Conservation (phyloP, 257 asterid genomes). For the Solanum okadae region DNA sequence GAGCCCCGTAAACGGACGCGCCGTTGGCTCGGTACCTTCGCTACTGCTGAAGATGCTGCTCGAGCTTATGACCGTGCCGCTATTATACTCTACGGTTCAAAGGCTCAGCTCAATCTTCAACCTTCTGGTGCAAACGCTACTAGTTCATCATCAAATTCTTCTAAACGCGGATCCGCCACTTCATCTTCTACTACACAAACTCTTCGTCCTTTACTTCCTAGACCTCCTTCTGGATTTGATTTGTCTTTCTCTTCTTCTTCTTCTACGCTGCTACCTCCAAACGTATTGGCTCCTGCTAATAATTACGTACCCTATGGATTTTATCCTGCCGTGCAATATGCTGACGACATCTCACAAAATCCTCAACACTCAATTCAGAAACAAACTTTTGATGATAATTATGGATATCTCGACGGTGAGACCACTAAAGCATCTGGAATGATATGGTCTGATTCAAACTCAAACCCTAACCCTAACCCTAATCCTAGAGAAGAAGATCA, state of each 20-base stretch:
- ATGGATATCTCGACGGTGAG: not conserved
- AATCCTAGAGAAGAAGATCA: not conserved
- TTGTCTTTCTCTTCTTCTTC: constrained; percentile 9
- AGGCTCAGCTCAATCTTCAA: constrained; percentile 77
- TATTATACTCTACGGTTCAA: constrained; percentile 52
- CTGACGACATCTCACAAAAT: constrained; percentile 12
- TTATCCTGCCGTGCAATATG: constrained; percentile 42
- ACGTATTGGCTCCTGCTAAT: not conserved
- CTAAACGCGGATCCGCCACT: constrained; percentile 9
- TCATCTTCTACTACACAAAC: constrained; percentile 42
- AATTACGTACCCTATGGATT: constrained; percentile 36
- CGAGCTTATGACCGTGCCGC: constrained; percentile 99
- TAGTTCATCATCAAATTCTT: constrained; percentile 9
- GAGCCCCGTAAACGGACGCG: constrained; percentile 70
- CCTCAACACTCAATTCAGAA: constrained; percentile 4
- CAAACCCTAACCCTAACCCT: constrained; percentile 42
- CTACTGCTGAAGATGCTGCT: constrained; percentile 96
- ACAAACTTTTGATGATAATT: not conserved
- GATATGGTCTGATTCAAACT: constrained; percentile 29
- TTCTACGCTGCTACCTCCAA: not conserved
- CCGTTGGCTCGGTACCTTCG: constrained; percentile 86
- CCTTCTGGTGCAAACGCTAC: constrained; percentile 11
- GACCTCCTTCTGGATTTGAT: constrained; percentile 72
- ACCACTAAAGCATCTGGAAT: not conserved
- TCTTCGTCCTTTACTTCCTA: constrained; percentile 72